Base-by-base conservation (phyloP, 164 flowering plant species). In the Chloranthus sessilifolius region DNA sequence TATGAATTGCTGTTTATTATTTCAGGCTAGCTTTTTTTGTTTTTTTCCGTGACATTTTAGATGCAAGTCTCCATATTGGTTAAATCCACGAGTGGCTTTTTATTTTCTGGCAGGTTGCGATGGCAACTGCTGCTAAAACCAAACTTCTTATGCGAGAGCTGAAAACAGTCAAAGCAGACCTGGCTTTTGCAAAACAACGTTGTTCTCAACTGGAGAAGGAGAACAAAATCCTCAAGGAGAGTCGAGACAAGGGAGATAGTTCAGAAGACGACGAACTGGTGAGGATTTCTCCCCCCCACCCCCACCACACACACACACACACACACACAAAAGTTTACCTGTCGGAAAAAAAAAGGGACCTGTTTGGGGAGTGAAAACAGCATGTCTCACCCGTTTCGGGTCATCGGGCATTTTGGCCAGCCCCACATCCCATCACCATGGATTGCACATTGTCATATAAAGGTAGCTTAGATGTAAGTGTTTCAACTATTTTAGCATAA, bases 91-190 rank as follows among this genome's bases (percentile, higher is more conserved):
- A 64, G 59, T 52, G 34, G 53, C 53, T 35, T 36, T 47, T 14
- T 31, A 41, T 57, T 53, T n/a, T n/a, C 27, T 60, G n/a, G 28
- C 77, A 94, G 99, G 97, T 94, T 66, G 97, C 97, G 40, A 81
- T 81, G 88, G 96, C 97, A 34, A 94, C 84, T 47, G 95, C 99
- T 61, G 96, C 99, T 7, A 94, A 89, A 71, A 90, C 99, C 41
- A 94, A 94, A 61, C 75, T 94, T 31, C 90, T 89, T 16, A 74
- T 89, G 21, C 80, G 96, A 25, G 97, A 94, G 70, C 69, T 94
- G 63, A 94, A 94, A 71, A 81, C 95, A 3, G 74, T 83, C 7
- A 94, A 94, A 72, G 97, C 97, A 19, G 99, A 94, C 52, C 61
- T 94, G 45, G 97, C 96, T 46, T 87, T 89, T 75, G 91, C 97